Percentiles rank a stretch among this genome's conserved stretches.
These are phyloP conservation scores for Botrytis galanthina DNA, from an alignment of 2,329 filamentous ascomycete genomes.

Conservation along the genomic window DNA sequence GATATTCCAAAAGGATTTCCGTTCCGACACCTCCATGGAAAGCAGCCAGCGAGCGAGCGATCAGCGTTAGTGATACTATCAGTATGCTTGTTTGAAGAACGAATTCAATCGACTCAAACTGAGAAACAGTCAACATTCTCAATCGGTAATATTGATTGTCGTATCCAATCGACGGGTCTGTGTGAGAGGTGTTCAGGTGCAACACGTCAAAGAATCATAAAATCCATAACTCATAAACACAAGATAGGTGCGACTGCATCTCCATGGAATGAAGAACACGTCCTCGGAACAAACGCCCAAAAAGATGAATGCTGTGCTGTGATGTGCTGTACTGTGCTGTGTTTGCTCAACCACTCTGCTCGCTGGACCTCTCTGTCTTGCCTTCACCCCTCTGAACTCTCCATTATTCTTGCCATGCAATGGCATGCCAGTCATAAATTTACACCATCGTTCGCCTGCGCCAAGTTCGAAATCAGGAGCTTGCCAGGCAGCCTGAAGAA, in stretches of 20 bases:
- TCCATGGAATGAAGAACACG: neutral
- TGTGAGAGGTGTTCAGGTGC: neutral
- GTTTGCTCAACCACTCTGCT: slow-evolving; percentile 50
- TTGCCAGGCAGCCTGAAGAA: slow-evolving; percentile 53
- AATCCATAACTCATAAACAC: neutral
- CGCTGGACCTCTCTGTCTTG: slow-evolving; percentile 44
- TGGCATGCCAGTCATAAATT: slow-evolving; percentile 17
- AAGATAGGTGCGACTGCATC: neutral
- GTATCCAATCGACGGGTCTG: neutral
- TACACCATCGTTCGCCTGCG: slow-evolving; percentile 38
- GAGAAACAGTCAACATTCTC: neutral
- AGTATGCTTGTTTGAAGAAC: slow-evolving; percentile 12
- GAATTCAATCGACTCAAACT: neutral
- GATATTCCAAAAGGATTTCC: slow-evolving; percentile 4
- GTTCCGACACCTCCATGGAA: slow-evolving; percentile 26
- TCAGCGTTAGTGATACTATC: slow-evolving; percentile 45
- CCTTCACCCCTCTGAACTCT: slow-evolving; percentile 9
- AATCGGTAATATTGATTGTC: neutral
- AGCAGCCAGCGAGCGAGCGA: slow-evolving; percentile 60
- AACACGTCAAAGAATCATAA: neutral
- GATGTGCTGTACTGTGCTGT: neutral
- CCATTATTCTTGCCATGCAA: slow-evolving; percentile 19
- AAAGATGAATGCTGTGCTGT: slow-evolving; percentile 38
- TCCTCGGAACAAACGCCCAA: neutral
- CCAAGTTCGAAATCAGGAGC: slow-evolving; percentile 42